phyloP scores from a whole-genome alignment of 352 stramenopile species.

The Aphanomyces cochlioides region DNA sequence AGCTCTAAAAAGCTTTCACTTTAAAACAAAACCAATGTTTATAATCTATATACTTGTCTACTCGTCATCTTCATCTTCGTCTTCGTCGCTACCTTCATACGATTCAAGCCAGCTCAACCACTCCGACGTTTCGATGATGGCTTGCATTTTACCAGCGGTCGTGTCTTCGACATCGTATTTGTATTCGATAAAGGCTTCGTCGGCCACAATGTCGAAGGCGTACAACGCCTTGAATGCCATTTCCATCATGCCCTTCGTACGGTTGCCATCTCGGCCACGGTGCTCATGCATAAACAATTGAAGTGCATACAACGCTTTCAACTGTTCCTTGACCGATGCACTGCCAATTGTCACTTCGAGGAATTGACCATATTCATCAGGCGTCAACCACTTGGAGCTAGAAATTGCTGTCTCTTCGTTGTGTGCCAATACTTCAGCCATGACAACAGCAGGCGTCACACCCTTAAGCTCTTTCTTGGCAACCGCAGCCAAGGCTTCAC shows the following conservation, averaged over 20 bases:
- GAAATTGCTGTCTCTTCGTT: conserved; percentile 65
- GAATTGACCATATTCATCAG: conserved; percentile 55
- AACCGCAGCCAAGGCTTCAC: conserved; percentile 49
- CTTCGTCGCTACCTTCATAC: conserved; percentile 58
- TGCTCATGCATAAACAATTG: conserved; percentile 70
- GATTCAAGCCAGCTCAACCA: conserved; percentile 84
- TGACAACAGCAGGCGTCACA: conserved; percentile 47
- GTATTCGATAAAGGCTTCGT: conserved; percentile 80
- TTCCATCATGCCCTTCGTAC: conserved; percentile 66
- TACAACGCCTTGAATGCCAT: conserved; percentile 86
- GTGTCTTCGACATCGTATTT: conserved; percentile 81
- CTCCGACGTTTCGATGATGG: conserved; percentile 72
- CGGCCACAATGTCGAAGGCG: conserved; percentile 74
- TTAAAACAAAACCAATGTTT: too few species aligned
- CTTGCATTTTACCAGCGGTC: conserved; percentile 71
- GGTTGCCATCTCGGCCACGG: conserved; percentile 41
- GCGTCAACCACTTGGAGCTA: conserved; percentile 77
- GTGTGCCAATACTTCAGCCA: conserved; percentile 49
- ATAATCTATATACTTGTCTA: conserved; percentile 23
- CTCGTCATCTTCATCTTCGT: conserved; percentile 66
- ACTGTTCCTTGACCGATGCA: conserved; percentile 57
- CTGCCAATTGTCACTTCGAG: conserved; percentile 52
- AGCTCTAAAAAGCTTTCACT: too few species aligned
- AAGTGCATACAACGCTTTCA: conserved; percentile 69
- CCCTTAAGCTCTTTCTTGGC: conserved; percentile 57